Percentiles rank a stretch among this genome's conserved stretches.
These are phyloP conservation scores for Tubosaeta sp. DNA, from an alignment of 768 basidiomycete species.

Conservation along the genomic window DNA sequence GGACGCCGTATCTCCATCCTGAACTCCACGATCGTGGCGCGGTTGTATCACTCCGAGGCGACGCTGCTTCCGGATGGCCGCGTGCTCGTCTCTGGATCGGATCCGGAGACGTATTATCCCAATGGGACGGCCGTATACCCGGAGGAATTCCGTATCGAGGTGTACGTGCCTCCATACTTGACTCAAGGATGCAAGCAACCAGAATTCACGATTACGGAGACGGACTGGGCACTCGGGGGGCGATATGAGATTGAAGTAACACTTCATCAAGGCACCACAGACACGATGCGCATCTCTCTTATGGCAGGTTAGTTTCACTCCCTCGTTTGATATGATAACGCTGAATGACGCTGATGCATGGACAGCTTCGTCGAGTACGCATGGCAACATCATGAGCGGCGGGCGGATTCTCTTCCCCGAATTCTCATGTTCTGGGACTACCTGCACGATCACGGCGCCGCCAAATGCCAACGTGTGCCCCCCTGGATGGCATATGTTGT, in stretches of 20 bases:
- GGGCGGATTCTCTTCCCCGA: constrained; percentile 68
- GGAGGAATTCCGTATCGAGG: constrained; percentile 74
- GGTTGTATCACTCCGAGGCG: constrained; percentile 80
- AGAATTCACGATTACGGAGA: constrained; percentile 48
- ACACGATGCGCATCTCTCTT: constrained; percentile 56
- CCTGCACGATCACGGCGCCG: constrained; percentile 70
- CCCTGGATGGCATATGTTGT: constrained; percentile 77
- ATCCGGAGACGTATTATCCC: constrained; percentile 50
- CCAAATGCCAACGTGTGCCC: constrained; percentile 47
- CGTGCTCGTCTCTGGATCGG: constrained; percentile 72
- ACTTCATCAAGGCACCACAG: constrained; percentile 37
- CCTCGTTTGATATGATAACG: background rate
- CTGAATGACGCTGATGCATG: constrained; percentile 3
- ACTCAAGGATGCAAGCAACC: constrained; percentile 60
- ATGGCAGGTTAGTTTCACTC: constrained; percentile 49
- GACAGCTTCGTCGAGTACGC: constrained; percentile 67
- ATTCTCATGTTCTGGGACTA: constrained; percentile 63
- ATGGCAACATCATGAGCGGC: constrained; percentile 71
- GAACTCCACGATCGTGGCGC: constrained; percentile 63
- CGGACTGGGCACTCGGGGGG: constrained; percentile 56
- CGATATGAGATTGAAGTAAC: constrained; percentile 48
- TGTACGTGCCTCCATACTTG: constrained; percentile 87
- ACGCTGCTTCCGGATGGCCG: constrained; percentile 72
- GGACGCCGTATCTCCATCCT: constrained; percentile 64
- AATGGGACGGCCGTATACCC: constrained; percentile 45